Evolutionary conservation across 2,329 filamentous ascomycete species (phyloP).

Genomic region (Dendryphion nanum): DNA sequence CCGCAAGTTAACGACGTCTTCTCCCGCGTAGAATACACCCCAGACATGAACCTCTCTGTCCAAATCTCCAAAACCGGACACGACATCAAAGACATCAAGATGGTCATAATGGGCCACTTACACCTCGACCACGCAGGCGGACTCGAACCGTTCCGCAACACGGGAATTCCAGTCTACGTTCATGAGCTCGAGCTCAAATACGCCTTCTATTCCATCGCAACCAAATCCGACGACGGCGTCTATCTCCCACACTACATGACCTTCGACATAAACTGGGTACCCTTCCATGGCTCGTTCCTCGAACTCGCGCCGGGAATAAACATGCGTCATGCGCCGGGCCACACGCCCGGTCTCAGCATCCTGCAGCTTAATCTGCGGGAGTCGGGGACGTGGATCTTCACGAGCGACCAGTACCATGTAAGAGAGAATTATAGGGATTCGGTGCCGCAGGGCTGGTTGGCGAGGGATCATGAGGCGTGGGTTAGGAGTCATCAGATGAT

Average conservation of each 20-base stretch:
- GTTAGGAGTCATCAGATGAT: conserved; percentile 32
- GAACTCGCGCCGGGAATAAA: conserved; percentile 36
- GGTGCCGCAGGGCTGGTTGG: conserved; percentile 39
- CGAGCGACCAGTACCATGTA: conserved; percentile 40
- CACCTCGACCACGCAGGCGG: conserved; percentile 39
- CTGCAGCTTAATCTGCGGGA: conserved; percentile 38
- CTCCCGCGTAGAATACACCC: conserved; percentile 25
- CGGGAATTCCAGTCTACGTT: conserved; percentile 35
- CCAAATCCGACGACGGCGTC: conserved; percentile 31
- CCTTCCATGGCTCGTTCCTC: conserved; percentile 30
- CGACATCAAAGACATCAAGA: conserved; percentile 35
- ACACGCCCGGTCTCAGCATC: conserved; percentile 36
- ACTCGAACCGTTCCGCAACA: conserved; percentile 33
- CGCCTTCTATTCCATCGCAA: conserved; percentile 38
- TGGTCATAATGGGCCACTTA: conserved; percentile 38
- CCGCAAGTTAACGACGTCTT: conserved; percentile 33
- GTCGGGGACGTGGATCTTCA: conserved; percentile 38
- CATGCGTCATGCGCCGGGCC: conserved; percentile 35
- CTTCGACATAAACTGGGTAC: conserved; percentile 39
- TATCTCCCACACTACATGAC: conserved; percentile 38
- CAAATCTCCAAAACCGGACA: conserved; percentile 32
- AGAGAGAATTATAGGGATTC: conserved; percentile 34
- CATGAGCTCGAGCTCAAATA: conserved; percentile 40
- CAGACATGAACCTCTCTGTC: conserved; percentile 18
- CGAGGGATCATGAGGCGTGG: conserved; percentile 38